These are phyloP conservation scores for Podila epicladia DNA, from an alignment of 192 early-diverging fungal species.

Conservation along the genomic window DNA sequence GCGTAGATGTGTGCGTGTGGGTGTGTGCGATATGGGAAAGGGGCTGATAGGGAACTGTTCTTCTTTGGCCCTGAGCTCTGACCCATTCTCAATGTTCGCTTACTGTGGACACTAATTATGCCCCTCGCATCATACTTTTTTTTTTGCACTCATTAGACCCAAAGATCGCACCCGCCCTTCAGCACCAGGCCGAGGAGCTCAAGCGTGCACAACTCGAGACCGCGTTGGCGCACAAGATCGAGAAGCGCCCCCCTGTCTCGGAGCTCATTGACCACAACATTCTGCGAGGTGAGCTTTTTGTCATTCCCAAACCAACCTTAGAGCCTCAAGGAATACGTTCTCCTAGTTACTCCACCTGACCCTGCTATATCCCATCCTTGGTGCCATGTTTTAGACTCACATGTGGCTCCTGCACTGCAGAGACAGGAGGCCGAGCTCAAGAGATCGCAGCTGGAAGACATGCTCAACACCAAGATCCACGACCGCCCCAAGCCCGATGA, in stretches of 20 bases:
- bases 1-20: too few species aligned
- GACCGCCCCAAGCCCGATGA: conserved; percentile 53
- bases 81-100: neutral
- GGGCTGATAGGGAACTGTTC: too few species aligned
- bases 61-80: neutral
- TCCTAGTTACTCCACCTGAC: too few species aligned
- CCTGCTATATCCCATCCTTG: neutral
- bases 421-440: conserved; percentile 57
- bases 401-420: conserved; percentile 61
- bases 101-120: neutral
- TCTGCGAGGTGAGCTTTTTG: conserved; percentile 53
- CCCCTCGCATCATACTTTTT: neutral
- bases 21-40: too few species aligned
- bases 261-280: conserved; percentile 67
- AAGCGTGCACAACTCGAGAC: conserved; percentile 60
- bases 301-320: neutral
- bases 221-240: conserved; percentile 66
- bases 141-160: conserved; percentile 28
- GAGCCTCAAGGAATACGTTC: too few species aligned
- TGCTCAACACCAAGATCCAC: conserved; percentile 58
- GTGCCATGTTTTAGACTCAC: conserved; percentile 23
- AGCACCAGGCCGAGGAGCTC: conserved; percentile 58
- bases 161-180: conserved; percentile 61
- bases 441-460: conserved; percentile 54
- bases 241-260: conserved; percentile 58